These are phyloP conservation scores for Suhomyces yuchorum DNA, from an alignment of 1,139 yeast species.

Conservation along the genomic window DNA sequence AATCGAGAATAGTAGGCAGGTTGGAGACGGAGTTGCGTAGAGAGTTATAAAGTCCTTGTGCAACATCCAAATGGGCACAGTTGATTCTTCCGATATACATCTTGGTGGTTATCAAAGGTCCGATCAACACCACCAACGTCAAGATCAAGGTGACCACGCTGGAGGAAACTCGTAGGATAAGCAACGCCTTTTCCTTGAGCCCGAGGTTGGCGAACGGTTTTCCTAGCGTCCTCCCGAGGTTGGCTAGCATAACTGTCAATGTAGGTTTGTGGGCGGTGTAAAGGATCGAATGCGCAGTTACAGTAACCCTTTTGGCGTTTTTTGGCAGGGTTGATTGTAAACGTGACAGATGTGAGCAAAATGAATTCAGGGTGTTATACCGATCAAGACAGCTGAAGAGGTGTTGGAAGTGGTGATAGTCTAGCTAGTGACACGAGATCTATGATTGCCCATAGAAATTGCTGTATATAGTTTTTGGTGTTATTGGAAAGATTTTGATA, in stretches of 20 bases:
- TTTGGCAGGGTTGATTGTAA: not conserved
- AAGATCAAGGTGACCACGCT: constrained; percentile 26
- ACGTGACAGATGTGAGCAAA: not conserved
- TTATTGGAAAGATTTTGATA: too few relatives aligned
- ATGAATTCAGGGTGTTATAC: too few relatives aligned
- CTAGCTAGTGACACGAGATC: too few relatives aligned
- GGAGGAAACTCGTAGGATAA: constrained; percentile 30
- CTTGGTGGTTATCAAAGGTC: constrained; percentile 26
- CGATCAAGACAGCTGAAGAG: too few relatives aligned
- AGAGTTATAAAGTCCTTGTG: constrained; percentile 52
- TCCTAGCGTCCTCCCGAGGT: constrained; percentile 1
- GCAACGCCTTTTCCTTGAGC: constrained; percentile 34
- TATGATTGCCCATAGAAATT: too few relatives aligned
- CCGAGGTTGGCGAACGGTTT: constrained; percentile 30
- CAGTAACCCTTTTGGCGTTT: not conserved
- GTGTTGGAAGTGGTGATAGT: too few relatives aligned
- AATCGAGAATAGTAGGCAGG: constrained; percentile 20
- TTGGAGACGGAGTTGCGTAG: constrained; percentile 40
- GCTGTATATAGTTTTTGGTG: too few relatives aligned
- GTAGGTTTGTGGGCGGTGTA: not conserved
- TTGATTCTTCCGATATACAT: constrained; percentile 45
- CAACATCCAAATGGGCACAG: constrained; percentile 53
- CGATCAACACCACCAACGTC: constrained; percentile 30
- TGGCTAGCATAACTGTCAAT: constrained; percentile 4
- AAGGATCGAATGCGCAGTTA: not conserved